These are phyloP conservation scores for Bruguiera sexangula DNA, from an alignment of 345 rosid species.

Conservation along the genomic window DNA sequence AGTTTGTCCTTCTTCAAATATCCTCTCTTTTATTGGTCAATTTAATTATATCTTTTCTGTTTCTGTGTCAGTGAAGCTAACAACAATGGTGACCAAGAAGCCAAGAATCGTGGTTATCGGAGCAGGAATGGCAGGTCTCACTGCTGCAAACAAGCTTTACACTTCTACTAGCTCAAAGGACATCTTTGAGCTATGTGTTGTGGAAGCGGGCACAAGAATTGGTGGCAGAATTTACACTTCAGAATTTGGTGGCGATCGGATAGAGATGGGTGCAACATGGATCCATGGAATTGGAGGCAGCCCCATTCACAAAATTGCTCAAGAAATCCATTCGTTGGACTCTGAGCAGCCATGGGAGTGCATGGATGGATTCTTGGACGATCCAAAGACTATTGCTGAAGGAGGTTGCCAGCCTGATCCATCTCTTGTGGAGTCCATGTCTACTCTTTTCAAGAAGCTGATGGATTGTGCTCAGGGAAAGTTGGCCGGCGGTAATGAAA, in stretches of 20 bases:
- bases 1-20: slow-evolving; percentile 13
- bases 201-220: slow-evolving; percentile 85
- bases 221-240: slow-evolving; percentile 93
- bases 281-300: slow-evolving; percentile 98
- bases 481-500: slow-evolving; percentile 21
- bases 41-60: background rate
- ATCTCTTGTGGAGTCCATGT: slow-evolving; percentile 46
- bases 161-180: slow-evolving; percentile 37
- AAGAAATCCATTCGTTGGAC: slow-evolving; percentile 52
- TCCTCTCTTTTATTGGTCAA: background rate
- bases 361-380: slow-evolving; percentile 69
- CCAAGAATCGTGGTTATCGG: slow-evolving; percentile 88
- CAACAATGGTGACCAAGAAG: slow-evolving; percentile 69
- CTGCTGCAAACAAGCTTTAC: slow-evolving; percentile 90
- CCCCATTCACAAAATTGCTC: slow-evolving; percentile 70
- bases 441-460: slow-evolving; percentile 59
- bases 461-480: slow-evolving; percentile 84
- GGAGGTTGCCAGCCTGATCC: slow-evolving; percentile 66
- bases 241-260: slow-evolving; percentile 78
- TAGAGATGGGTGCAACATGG: slow-evolving; percentile 99
- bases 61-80: background rate
- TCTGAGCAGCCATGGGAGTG: slow-evolving; percentile 98
- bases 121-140: slow-evolving; percentile 97
- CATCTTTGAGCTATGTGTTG: slow-evolving; percentile 70
- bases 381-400: slow-evolving; percentile 61